Evolutionary conservation across 768 basidiomycete species (phyloP).

Genomic region (Gautieria morchelliformis): DNA sequence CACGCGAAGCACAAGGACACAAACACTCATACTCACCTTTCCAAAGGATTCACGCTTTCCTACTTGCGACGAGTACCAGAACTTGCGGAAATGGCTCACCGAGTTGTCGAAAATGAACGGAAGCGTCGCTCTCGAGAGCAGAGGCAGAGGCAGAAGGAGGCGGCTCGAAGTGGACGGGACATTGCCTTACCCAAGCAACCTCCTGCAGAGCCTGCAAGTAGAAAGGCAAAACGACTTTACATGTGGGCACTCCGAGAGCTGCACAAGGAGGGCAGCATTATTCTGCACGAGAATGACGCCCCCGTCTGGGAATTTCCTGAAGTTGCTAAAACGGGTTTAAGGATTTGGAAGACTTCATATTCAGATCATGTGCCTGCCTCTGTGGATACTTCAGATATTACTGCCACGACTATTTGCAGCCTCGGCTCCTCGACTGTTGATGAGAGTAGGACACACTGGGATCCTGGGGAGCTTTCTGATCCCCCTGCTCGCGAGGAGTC

Average conservation of each 20-base stretch:
- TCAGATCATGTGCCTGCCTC: slow-evolving; percentile 12
- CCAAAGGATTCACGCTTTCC: slow-evolving; percentile 57
- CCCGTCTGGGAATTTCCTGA: slow-evolving; percentile 32
- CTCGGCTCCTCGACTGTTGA: slow-evolving; percentile 13
- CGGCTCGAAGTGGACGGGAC: not conserved
- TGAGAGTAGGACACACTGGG: slow-evolving; percentile 22
- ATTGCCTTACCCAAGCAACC: not conserved
- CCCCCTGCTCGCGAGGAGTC: slow-evolving; percentile 52
- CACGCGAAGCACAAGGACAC: not conserved
- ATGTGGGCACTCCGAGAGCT: slow-evolving; percentile 53
- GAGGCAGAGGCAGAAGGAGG: slow-evolving; percentile 31
- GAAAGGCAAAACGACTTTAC: slow-evolving; percentile 62
- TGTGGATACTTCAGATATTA: slow-evolving; percentile 19
- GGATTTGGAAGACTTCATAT: slow-evolving; percentile 4
- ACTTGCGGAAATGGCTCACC: slow-evolving; percentile 49
- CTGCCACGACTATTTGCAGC: slow-evolving; percentile 19
- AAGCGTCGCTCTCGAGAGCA: slow-evolving; percentile 44
- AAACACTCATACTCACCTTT: not conserved
- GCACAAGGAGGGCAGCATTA: slow-evolving; percentile 61
- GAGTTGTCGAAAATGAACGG: slow-evolving; percentile 54
- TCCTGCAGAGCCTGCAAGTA: slow-evolving; percentile 11
- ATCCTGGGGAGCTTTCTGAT: slow-evolving; percentile 48
- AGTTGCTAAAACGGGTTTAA: not conserved
- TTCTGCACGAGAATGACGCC: slow-evolving; percentile 53
- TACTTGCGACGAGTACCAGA: slow-evolving; percentile 73